Conservation (phyloP, 257 asterid species). For the Perilla frutescens region DNA sequence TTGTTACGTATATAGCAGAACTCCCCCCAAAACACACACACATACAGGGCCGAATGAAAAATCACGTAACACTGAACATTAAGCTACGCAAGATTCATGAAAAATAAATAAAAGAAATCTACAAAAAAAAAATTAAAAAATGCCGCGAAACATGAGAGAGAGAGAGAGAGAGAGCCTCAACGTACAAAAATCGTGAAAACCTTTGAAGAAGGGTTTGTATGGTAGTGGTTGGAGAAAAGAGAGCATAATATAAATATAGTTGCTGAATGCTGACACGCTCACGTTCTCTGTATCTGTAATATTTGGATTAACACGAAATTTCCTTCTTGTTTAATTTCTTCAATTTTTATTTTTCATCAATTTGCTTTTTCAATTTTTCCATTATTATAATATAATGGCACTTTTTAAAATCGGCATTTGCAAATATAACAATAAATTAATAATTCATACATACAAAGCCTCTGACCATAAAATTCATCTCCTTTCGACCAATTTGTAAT, state of each 20-base stretch:
- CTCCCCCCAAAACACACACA: neutral
- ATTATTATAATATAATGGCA: too few species aligned
- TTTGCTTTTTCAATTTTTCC: too few species aligned
- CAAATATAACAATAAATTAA: too few species aligned
- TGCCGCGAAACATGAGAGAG: neutral
- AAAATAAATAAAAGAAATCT: neutral
- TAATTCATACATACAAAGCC: too few species aligned
- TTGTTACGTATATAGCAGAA: neutral
- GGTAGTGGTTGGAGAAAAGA: neutral
- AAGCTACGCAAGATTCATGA: neutral
- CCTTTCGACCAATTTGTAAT: too few species aligned
- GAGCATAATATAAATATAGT: neutral
- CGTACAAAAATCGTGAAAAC: neutral
- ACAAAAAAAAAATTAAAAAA: neutral
- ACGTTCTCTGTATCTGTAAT: neutral
- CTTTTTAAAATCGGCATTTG: too few species aligned
- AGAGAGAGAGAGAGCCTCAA: too few species aligned
- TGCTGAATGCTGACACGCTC: neutral
- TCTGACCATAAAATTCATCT: too few species aligned
- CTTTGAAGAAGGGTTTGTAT: constrained; percentile 8
- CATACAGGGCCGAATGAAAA: neutral
- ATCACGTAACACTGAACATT: neutral
- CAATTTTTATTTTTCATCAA: too few species aligned
- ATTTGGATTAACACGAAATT: too few species aligned
- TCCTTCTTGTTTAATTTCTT: too few species aligned